These are phyloP conservation scores for Piloderma croceum DNA, from an alignment of 768 basidiomycete species.

Conservation along the genomic window DNA sequence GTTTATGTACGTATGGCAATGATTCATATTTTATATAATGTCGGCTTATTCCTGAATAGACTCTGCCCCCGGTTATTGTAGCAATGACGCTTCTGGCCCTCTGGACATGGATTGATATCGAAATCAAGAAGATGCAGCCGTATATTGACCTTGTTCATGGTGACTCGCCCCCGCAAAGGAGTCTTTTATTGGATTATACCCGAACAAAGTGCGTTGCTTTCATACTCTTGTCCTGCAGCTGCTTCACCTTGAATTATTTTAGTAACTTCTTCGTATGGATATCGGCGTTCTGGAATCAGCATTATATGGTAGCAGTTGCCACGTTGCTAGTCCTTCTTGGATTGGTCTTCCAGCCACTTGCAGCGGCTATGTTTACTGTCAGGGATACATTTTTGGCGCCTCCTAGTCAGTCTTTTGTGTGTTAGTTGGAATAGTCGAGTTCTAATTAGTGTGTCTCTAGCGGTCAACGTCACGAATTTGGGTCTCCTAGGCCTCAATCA, in stretches of 20 bases:
- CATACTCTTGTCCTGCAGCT: not conserved
- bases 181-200: conserved; percentile 51
- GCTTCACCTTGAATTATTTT: not conserved
- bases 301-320: conserved; percentile 46
- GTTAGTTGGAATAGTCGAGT: not conserved
- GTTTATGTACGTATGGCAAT: conserved; percentile 38
- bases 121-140: conserved; percentile 57
- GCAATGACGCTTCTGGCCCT: conserved; percentile 44
- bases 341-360: conserved; percentile 46
- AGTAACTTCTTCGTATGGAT: conserved; percentile 48
- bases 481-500: conserved; percentile 41
- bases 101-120: conserved; percentile 55
- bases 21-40: not conserved
- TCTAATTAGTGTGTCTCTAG: conserved; percentile 18
- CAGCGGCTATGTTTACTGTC: conserved; percentile 45
- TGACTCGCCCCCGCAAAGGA: conserved; percentile 45
- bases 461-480: conserved; percentile 32
- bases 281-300: conserved; percentile 39
- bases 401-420: conserved; percentile 31
- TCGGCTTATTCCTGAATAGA: conserved; percentile 27
- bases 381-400: conserved; percentile 38
- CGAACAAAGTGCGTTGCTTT: conserved; percentile 36
- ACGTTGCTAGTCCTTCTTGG: conserved; percentile 44
- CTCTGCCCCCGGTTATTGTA: conserved; percentile 46
- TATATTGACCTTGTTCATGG: conserved; percentile 55